Percentiles rank a stretch among this genome's conserved stretches.
Conservation (phyloP, 495 filamentous ascomycete genomes). For the Bacidia gigantensis region DNA sequence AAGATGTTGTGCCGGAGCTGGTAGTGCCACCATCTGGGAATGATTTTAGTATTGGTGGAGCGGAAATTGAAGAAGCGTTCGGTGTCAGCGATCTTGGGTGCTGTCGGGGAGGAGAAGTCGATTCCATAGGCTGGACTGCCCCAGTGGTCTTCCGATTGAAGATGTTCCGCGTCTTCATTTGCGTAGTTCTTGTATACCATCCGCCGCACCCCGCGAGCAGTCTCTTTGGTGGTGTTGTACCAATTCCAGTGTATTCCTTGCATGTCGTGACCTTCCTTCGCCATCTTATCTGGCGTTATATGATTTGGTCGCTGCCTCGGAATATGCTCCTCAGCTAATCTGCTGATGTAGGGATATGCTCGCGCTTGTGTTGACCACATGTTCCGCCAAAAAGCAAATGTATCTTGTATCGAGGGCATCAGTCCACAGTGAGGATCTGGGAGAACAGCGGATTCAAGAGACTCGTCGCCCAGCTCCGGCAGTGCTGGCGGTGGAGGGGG, state of each 20-base stretch:
- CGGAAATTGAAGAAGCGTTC: slow-evolving; percentile 57
- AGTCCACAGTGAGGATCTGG: not conserved
- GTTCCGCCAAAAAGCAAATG: slow-evolving; percentile 6
- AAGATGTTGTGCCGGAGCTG: slow-evolving; percentile 79
- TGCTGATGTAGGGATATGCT: slow-evolving; percentile 19
- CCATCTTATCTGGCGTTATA: slow-evolving; percentile 33
- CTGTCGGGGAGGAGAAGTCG: slow-evolving; percentile 21
- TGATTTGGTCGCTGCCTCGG: slow-evolving; percentile 24
- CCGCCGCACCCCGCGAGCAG: slow-evolving; percentile 45
- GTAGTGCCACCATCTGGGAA: slow-evolving; percentile 63
- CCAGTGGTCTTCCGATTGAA: slow-evolving; percentile 10
- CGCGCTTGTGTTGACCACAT: slow-evolving; percentile 12
- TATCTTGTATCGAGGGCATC: not conserved
- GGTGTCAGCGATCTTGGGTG: slow-evolving; percentile 25
- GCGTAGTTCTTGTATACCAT: slow-evolving; percentile 45
- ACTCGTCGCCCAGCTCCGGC: not conserved
- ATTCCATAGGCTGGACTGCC: slow-evolving; percentile 13
- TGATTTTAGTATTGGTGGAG: slow-evolving; percentile 51
- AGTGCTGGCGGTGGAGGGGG: not conserved
- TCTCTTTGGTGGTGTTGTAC: slow-evolving; percentile 44
- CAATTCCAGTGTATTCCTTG: slow-evolving; percentile 68
- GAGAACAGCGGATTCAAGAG: not conserved
- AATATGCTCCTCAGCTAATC: slow-evolving; percentile 17
- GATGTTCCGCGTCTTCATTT: slow-evolving; percentile 25
- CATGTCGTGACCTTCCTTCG: slow-evolving; percentile 50